Evolutionary conservation across 1,139 yeast species (phyloP).

Genomic region (Saccharomyces hybrid): DNA sequence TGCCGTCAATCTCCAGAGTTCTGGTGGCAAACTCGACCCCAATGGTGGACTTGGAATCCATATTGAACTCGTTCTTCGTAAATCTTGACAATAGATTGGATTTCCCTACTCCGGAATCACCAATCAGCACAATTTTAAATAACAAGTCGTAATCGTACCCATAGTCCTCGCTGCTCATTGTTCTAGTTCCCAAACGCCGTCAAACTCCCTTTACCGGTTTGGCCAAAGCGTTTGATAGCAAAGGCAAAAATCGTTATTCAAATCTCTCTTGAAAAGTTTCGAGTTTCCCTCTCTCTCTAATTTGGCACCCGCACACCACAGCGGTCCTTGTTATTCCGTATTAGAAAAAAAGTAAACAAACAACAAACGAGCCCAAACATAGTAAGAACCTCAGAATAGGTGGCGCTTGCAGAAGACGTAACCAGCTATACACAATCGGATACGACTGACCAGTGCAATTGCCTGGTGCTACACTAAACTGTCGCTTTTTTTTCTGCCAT

Average conservation of each 20-base stretch:
- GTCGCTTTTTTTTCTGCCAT: background rate
- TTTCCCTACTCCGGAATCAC: conserved; percentile 97
- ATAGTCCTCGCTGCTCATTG: conserved; percentile 53
- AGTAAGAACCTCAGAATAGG: background rate
- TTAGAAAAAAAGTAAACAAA: background rate
- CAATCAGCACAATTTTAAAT: conserved; percentile 91
- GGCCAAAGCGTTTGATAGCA: background rate
- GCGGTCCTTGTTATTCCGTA: background rate
- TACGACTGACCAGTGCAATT: background rate
- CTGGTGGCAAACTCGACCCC: conserved; percentile 98
- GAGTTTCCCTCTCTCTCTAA: background rate
- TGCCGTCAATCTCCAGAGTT: conserved; percentile 89
- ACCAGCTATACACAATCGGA: background rate
- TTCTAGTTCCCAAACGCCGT: conserved; percentile 2
- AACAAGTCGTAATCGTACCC: conserved; percentile 92
- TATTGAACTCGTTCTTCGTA: conserved; percentile 90
- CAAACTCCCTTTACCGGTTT: background rate
- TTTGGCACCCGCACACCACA: background rate
- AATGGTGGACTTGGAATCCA: conserved; percentile 89
- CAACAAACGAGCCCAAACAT: conserved; percentile 1
- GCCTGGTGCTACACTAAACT: background rate
- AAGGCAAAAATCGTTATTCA: background rate
- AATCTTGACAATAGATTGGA: conserved; percentile 88
- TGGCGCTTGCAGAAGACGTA: background rate
- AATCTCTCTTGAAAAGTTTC: background rate